Evolutionary conservation across 1,284 basidiomycete species (phyloP), one percentile per base, ranked within the genome.

Genomic region (Rhodotorula sp.): DNA sequence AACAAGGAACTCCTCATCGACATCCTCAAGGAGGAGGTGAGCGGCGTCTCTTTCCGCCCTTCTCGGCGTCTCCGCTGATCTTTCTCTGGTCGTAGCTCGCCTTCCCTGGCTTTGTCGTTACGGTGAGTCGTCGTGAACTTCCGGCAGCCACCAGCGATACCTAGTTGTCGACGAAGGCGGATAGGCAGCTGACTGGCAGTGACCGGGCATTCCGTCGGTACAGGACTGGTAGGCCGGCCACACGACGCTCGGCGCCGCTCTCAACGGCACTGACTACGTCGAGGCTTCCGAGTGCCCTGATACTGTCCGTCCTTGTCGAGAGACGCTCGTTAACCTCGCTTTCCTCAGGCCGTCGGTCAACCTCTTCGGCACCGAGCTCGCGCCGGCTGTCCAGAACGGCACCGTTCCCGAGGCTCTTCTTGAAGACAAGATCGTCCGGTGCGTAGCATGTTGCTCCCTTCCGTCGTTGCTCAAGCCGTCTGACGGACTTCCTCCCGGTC

Each of bases 301-400:
- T n/a, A n/a, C n/a, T n/a, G n/a, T n/a, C n/a, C n/a, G n/a, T n/a
- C n/a, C n/a, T n/a, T n/a, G n/a, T n/a, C n/a, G n/a, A n/a, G n/a
- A n/a, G n/a, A n/a, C n/a, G n/a, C n/a, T n/a, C n/a, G n/a, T n/a
- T n/a, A n/a, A n/a, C n/a, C n/a, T n/a, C n/a, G n/a, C n/a, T n/a
- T n/a, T n/a, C n/a, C n/a, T 8, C 36, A 36, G 36, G 36, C 36
- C 36, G 36, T 36, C 36, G 36, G 36, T 36, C 36, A 36, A 48
- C 51, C 32, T 68, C 22, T 68, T 52, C 52, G 68, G 64, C 13
- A 29, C 47, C 20, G 2, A 19, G 8, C 64, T 74, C 20, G 52
- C 48, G 44, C 77, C 77, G 29, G 72, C 77, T 0, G 75, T 82
- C 68, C 62, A 74, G 53, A 81, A 81, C 60, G 79, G 79, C 32